Percentiles rank a stretch among this genome's conserved stretches.
Conservation (phyloP, 768 basidiomycete species). For the Serendipita indica region DNA sequence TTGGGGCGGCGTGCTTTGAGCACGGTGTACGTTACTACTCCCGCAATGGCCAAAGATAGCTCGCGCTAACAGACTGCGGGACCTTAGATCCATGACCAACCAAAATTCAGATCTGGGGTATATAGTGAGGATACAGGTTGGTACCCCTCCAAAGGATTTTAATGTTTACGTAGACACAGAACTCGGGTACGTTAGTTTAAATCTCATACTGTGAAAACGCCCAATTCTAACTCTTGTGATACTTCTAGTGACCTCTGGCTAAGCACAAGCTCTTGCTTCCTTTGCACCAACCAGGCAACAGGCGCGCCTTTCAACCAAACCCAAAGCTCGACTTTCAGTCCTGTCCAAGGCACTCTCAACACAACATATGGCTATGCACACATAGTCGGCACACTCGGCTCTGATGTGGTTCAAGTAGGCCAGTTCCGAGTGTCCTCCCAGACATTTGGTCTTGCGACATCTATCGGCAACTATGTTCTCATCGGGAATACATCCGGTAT, state of each 20-base stretch:
- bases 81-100: not conserved
- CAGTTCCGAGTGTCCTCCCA: constrained; percentile 44
- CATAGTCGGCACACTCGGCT: constrained; percentile 38
- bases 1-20: not conserved
- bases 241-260: constrained; percentile 5
- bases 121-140: too few species aligned
- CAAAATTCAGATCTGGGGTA: constrained; percentile 2
- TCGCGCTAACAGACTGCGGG: too few species aligned
- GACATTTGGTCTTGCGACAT: constrained; percentile 22
- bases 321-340: not conserved
- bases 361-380: constrained; percentile 59
- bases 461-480: not conserved
- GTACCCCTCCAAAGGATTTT: too few species aligned
- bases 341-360: not conserved
- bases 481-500: constrained; percentile 45
- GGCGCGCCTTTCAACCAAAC: not conserved
- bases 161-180: constrained; percentile 10
- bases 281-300: not conserved
- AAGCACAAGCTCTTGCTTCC: not conserved
- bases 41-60: not conserved
- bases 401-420: constrained; percentile 52
- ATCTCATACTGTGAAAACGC: too few species aligned
- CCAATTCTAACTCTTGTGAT: not conserved
- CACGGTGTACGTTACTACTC: not conserved
- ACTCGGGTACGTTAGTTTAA: not conserved